phyloP scores from a whole-genome alignment of 768 basidiomycete genomes.

The Exsudoporus frostii region DNA sequence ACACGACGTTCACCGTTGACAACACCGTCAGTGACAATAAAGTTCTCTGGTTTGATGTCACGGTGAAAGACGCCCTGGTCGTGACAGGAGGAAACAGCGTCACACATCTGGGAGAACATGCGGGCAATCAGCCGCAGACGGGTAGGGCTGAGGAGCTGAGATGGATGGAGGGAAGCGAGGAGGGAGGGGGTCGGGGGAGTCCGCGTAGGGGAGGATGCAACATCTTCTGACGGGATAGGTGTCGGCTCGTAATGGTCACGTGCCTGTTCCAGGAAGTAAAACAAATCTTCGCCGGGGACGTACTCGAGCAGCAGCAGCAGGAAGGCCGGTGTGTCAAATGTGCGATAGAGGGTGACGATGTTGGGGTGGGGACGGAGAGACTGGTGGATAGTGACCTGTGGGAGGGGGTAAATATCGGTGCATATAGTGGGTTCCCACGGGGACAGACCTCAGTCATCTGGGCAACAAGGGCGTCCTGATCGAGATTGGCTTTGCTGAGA shows the following conservation, averaged over 20 bases:
- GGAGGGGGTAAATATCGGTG: slow-evolving; percentile 6
- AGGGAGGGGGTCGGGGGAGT: slow-evolving; percentile 94
- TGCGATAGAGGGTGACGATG: slow-evolving; percentile 92
- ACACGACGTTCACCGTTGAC: slow-evolving; percentile 77
- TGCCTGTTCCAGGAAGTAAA: slow-evolving; percentile 97
- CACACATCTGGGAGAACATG: slow-evolving; percentile 99
- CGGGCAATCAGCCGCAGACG: slow-evolving; percentile 90
- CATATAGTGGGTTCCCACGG: slow-evolving; percentile 5
- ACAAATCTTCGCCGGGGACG: slow-evolving; percentile 95
- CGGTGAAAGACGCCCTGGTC: slow-evolving; percentile 88
- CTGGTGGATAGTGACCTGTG: slow-evolving; percentile 89
- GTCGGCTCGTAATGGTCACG: slow-evolving; percentile 77
- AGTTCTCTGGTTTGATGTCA: slow-evolving; percentile 99
- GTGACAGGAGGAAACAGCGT: slow-evolving; percentile 94
- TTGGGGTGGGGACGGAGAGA: slow-evolving; percentile 86
- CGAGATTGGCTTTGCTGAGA: slow-evolving; percentile 90
- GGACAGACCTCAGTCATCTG: slow-evolving; percentile 83
- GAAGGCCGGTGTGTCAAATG: slow-evolving; percentile 88
- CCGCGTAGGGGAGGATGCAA: slow-evolving; percentile 37
- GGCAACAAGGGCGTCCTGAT: slow-evolving; percentile 79
- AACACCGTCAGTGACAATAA: slow-evolving; percentile 87
- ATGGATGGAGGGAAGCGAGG: slow-evolving; percentile 76
- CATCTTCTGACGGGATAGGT: slow-evolving; percentile 20
- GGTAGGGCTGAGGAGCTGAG: slow-evolving; percentile 79
- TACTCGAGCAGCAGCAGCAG: slow-evolving; percentile 92